A percentile compares a stretch with the other conserved stretches of the same genome.
Evolutionary conservation across 2,329 filamentous ascomycete species (phyloP).

Genomic region (Raffaelea deltoideospora): DNA sequence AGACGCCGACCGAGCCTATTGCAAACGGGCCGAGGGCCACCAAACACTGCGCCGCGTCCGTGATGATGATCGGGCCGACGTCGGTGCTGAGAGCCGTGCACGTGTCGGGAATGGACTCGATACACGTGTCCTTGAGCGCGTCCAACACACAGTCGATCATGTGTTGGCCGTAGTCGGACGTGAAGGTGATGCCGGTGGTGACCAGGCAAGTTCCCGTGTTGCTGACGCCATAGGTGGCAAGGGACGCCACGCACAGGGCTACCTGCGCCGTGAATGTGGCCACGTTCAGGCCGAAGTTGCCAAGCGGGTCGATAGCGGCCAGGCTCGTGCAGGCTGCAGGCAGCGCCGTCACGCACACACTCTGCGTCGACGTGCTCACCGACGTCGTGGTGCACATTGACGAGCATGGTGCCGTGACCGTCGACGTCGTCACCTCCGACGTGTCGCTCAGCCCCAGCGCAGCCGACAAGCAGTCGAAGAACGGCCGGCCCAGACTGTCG

Average conservation of each 20-base stretch:
- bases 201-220: not conserved
- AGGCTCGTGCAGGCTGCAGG: slow-evolving; percentile 1
- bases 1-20: slow-evolving; percentile 1
- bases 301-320: too few relatives aligned
- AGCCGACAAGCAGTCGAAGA: slow-evolving; percentile 5
- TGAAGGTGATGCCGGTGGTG: not conserved
- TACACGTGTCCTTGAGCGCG: slow-evolving; percentile 1
- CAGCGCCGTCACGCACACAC: not conserved
- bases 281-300: not conserved
- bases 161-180: not conserved
- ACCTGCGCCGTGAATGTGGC: not conserved
- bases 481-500: not conserved
- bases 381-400: not conserved
- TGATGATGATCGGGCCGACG: slow-evolving; percentile 1
- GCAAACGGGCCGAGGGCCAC: slow-evolving; percentile 8
- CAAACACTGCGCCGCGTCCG: slow-evolving; percentile 2
- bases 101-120: slow-evolving; percentile 1
- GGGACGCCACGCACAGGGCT: not conserved
- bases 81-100: slow-evolving; percentile 2
- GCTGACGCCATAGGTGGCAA: not conserved
- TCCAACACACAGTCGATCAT: slow-evolving; percentile 6
- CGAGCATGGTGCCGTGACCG: not conserved
- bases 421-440: not conserved
- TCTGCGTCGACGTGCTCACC: not conserved
- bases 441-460: not conserved